A percentile compares a stretch with the other conserved stretches of the same genome.
These are phyloP conservation scores for Leucocoprinus birnbaumii DNA, from an alignment of 768 basidiomycete genomes.

Conservation along the genomic window DNA sequence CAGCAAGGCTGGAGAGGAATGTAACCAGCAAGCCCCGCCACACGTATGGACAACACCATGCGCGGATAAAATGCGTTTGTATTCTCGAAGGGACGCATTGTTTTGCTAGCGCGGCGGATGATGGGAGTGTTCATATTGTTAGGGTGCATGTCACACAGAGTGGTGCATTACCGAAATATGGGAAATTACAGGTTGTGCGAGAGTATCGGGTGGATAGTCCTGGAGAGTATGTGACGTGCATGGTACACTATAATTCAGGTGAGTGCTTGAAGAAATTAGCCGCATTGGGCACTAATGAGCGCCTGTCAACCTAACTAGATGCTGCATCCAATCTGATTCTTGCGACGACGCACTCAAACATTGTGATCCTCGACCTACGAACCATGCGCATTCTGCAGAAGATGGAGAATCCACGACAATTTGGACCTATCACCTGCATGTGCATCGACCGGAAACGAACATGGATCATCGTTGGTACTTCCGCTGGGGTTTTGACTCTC, in stretches of 20 bases:
- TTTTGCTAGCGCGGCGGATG: constrained; percentile 83
- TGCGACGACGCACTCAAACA: constrained; percentile 76
- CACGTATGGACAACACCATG: constrained; percentile 60
- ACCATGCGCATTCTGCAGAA: constrained; percentile 75
- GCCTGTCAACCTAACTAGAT: constrained; percentile 42
- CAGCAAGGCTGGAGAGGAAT: constrained; percentile 89
- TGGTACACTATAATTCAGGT: constrained; percentile 58
- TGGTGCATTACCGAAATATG: constrained; percentile 78
- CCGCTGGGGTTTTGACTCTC: constrained; percentile 78
- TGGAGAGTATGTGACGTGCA: constrained; percentile 81
- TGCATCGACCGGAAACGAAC: constrained; percentile 82
- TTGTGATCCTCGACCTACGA: constrained; percentile 78
- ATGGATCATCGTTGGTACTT: constrained; percentile 90
- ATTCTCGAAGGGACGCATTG: constrained; percentile 86
- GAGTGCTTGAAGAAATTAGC: background rate
- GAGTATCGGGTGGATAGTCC: constrained; percentile 72
- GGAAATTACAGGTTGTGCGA: constrained; percentile 74
- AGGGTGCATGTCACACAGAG: constrained; percentile 72
- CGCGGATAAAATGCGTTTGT: constrained; percentile 66
- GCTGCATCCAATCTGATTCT: constrained; percentile 80
- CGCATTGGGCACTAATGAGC: too few species aligned
- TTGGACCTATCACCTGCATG: constrained; percentile 82
- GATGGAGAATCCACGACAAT: constrained; percentile 82
- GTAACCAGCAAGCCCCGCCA: constrained; percentile 83
- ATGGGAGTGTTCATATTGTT: constrained; percentile 82